phyloP scores from a whole-genome alignment of 345 rosid genomes.

The Noccaea bulbosa region DNA sequence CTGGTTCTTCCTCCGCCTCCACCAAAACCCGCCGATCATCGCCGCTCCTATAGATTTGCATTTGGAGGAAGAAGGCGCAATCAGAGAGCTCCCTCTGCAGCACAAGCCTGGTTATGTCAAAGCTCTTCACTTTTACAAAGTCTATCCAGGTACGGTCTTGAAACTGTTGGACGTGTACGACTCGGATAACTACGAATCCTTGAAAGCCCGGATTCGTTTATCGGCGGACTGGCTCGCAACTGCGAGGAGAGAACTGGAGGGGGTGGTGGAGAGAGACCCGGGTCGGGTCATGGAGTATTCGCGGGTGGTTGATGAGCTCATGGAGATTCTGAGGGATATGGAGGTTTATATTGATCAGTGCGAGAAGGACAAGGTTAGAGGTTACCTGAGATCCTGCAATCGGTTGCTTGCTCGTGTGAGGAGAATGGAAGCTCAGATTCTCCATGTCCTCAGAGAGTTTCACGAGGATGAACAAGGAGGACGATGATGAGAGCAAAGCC shows the following conservation, averaged over 20 bases:
- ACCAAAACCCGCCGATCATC: constrained; percentile 35
- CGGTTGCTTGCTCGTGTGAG: constrained; percentile 46
- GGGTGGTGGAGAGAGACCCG: constrained; percentile 35
- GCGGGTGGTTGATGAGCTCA: constrained; percentile 38
- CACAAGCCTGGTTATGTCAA: constrained; percentile 29
- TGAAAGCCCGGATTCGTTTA: constrained; percentile 41
- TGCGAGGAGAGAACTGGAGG: constrained; percentile 38
- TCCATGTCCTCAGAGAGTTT: constrained; percentile 33
- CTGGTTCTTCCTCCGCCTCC: constrained; percentile 44
- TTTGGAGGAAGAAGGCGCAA: constrained; percentile 27
- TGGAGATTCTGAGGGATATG: constrained; percentile 42
- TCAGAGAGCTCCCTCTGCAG: constrained; percentile 41
- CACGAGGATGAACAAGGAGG: constrained; percentile 19
- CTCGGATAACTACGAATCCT: constrained; percentile 27
- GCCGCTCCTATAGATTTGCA: constrained; percentile 8
- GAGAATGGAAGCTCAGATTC: constrained; percentile 45
- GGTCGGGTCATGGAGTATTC: constrained; percentile 43
- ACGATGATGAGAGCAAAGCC: too few species aligned
- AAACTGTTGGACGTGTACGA: constrained; percentile 25
- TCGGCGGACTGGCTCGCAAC: constrained; percentile 34
- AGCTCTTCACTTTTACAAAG: constrained; percentile 37
- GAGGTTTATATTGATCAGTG: constrained; percentile 39
- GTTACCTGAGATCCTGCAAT: constrained; percentile 41
- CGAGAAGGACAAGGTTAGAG: constrained; percentile 36
- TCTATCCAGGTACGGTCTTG: constrained; percentile 33